Evolutionary conservation across 441 rosid species (phyloP).

Genomic region (Corymbia citriodora): DNA sequence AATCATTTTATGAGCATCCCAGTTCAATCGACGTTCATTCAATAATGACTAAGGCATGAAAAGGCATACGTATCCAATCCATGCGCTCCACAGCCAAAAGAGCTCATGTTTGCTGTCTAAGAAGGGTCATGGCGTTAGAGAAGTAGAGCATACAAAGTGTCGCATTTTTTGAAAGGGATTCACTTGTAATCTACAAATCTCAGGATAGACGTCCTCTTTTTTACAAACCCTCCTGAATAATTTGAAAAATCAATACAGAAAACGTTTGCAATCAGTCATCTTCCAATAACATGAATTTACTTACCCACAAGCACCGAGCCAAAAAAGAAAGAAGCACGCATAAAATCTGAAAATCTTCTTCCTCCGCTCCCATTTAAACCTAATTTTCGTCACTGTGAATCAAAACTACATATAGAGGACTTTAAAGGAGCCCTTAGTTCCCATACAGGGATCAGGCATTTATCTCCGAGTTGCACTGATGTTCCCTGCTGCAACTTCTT

Average conservation of each 20-base stretch:
- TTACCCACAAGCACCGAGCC: neutral
- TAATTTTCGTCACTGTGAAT: neutral
- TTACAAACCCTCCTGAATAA: neutral
- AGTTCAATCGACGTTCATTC: neutral
- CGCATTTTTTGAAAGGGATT: neutral
- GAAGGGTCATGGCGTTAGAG: neutral
- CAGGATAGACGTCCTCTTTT: neutral
- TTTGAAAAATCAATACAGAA: neutral
- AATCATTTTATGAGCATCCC: neutral
- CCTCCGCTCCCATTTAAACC: neutral
- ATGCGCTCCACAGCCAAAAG: neutral
- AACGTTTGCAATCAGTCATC: neutral
- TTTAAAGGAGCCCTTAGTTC: neutral
- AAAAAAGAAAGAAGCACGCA: neutral
- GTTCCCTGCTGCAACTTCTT: slow-evolving; percentile 98
- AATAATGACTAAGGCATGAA: neutral
- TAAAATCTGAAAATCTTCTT: neutral
- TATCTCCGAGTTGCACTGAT: slow-evolving; percentile 93
- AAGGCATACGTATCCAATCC: neutral
- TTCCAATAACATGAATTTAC: neutral
- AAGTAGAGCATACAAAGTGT: neutral
- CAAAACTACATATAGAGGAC: neutral
- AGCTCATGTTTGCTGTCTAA: neutral
- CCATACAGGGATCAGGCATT: slow-evolving; percentile 41
- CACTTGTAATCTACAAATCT: neutral